Percentiles rank a stretch among this genome's conserved stretches.
These are phyloP conservation scores for Bryum argenteum DNA, from an alignment of 225 moss, liverwort and hornwort genomes.

Conservation along the genomic window DNA sequence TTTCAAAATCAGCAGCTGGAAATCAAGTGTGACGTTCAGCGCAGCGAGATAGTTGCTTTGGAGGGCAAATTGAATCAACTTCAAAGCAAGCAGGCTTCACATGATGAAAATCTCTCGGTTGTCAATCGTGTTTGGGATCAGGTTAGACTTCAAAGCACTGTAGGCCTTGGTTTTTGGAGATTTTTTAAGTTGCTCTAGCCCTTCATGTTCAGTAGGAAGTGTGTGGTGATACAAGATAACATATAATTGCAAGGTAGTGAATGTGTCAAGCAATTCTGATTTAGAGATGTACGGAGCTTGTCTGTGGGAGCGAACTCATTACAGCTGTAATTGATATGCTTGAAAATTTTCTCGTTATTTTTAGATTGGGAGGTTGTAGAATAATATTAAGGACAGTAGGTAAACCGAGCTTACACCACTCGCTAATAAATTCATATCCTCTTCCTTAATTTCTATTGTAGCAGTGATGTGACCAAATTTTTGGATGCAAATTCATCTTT, in stretches of 20 bases:
- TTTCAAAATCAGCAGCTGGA: slow-evolving; percentile 72
- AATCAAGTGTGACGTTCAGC: slow-evolving; percentile 65
- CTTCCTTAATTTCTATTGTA: neutral
- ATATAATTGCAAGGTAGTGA: no score
- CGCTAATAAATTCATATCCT: neutral
- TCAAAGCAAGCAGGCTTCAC: slow-evolving; percentile 74
- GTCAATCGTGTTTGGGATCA: slow-evolving; percentile 85
- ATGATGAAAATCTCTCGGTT: slow-evolving; percentile 76
- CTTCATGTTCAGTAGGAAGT: neutral
- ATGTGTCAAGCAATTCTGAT: no score
- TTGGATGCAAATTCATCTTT: slow-evolving; percentile 10
- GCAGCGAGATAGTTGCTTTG: slow-evolving; percentile 75
- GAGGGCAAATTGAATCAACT: slow-evolving; percentile 73
- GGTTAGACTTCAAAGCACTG: slow-evolving; percentile 39
- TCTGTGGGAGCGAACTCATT: no score
- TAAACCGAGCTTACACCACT: neutral
- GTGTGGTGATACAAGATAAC: neutral
- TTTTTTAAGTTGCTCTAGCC: neutral
- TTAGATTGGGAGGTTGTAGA: no score
- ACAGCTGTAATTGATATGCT: no score
- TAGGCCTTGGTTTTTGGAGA: neutral
- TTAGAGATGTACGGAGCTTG: no score
- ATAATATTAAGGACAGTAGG: no score
- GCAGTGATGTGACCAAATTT: neutral
- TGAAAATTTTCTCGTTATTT: no score